phyloP scores from a whole-genome alignment of 306 rosid genomes.

The Gastrolobium villosum region DNA sequence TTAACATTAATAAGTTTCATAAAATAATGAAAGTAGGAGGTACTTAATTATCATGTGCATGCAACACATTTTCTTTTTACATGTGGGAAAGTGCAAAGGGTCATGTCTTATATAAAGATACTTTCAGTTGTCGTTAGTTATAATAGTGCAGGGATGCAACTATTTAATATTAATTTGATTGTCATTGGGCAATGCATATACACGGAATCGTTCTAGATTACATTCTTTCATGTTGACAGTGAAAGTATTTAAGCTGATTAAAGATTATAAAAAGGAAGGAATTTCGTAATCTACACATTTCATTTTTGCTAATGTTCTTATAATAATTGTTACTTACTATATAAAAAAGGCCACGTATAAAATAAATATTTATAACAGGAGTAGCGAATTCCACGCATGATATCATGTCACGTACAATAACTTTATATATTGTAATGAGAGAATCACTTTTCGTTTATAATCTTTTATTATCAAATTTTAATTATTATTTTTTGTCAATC shows the following conservation, averaged over 20 bases:
- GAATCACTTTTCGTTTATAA: too few relatives aligned
- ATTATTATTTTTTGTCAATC: too few relatives aligned
- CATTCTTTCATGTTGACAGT: not conserved
- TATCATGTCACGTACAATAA: not conserved
- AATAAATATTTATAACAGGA: not conserved
- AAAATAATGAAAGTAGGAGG: constrained; percentile 19
- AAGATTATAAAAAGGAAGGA: not conserved
- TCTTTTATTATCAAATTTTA: too few relatives aligned
- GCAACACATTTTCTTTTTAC: not conserved
- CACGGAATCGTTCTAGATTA: not conserved
- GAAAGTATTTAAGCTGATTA: not conserved
- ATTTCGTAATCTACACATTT: not conserved
- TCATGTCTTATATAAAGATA: not conserved
- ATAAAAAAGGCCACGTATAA: not conserved
- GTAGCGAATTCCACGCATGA: constrained; percentile 1
- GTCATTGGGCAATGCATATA: constrained; percentile 3
- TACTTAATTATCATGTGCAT: not conserved
- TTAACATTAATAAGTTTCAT: constrained; percentile 27
- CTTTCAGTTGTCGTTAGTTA: constrained; percentile 7
- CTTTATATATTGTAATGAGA: not conserved
- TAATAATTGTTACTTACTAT: not conserved
- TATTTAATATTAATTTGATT: not conserved
- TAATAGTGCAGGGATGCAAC: not conserved
- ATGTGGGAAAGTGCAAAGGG: not conserved
- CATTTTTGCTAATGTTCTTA: not conserved